Percentiles rank a stretch among this genome's conserved stretches.
These are phyloP conservation scores for Apophysomyces variabilis DNA, from an alignment of 371 early-diverging fungal species.

Conservation along the genomic window DNA sequence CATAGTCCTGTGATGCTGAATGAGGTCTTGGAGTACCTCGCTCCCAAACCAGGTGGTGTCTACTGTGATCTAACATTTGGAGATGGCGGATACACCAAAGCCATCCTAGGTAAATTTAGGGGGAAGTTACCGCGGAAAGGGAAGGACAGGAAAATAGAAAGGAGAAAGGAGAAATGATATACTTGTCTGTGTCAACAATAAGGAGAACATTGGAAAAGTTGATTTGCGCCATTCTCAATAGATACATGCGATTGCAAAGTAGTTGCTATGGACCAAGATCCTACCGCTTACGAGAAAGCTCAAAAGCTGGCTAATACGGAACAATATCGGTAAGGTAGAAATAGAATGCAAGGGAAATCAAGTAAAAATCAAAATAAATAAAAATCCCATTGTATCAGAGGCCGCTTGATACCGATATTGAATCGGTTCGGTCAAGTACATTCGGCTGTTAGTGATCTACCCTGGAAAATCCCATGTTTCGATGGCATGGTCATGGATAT, in stretches of 20 bases:
- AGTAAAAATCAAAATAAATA: not conserved
- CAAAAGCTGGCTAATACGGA: slow-evolving; percentile 44
- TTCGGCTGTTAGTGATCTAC: slow-evolving; percentile 10
- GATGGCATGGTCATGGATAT: slow-evolving; percentile 80
- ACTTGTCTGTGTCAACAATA: too few species aligned
- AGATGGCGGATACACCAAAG: slow-evolving; percentile 72
- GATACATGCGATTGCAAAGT: slow-evolving; percentile 64
- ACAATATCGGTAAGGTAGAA: slow-evolving; percentile 42
- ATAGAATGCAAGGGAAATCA: not conserved
- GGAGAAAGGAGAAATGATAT: not conserved
- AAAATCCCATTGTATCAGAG: slow-evolving; percentile 18
- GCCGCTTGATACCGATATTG: slow-evolving; percentile 51
- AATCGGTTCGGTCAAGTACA: slow-evolving; percentile 63
- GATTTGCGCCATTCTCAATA: slow-evolving; percentile 13
- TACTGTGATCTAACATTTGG: slow-evolving; percentile 77
- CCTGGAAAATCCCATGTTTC: slow-evolving; percentile 41
- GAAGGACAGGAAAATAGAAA: not conserved
- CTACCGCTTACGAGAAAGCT: slow-evolving; percentile 64
- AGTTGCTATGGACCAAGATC: slow-evolving; percentile 78
- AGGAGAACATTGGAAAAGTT: not conserved
- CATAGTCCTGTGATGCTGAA: slow-evolving; percentile 48
- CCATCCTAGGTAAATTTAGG: slow-evolving; percentile 51
- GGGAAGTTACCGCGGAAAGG: too few species aligned
- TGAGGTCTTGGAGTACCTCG: slow-evolving; percentile 35
- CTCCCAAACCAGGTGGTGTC: slow-evolving; percentile 37